phyloP scores from a whole-genome alignment of 352 stramenopile genomes.

The Globisporangium viniferum region DNA sequence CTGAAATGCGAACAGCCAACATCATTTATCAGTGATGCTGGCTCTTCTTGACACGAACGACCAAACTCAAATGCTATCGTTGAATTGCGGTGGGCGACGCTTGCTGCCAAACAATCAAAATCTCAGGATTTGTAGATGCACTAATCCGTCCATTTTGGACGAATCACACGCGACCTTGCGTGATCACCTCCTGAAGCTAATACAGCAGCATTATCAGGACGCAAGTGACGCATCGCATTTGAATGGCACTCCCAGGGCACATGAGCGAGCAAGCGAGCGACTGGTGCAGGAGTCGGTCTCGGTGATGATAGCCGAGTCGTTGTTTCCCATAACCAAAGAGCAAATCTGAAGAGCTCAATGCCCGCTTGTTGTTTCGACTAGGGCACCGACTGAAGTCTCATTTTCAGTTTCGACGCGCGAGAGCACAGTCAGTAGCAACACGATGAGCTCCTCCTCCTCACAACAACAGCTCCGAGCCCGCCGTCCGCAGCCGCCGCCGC shows the following conservation, averaged over 20 bases:
- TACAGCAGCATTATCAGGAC: background rate
- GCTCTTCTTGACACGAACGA: too few relatives aligned
- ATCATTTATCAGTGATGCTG: too few relatives aligned
- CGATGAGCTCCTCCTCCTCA: constrained; percentile 2
- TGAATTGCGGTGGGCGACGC: background rate
- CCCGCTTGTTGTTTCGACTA: background rate
- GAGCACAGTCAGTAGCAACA: background rate
- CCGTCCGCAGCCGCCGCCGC: constrained; percentile 4
- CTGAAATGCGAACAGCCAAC: background rate
- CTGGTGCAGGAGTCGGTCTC: background rate
- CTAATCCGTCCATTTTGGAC: background rate
- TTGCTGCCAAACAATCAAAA: background rate
- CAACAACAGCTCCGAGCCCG: background rate
- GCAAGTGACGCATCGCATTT: background rate
- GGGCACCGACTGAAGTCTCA: background rate
- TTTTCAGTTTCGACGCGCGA: background rate
- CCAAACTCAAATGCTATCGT: background rate
- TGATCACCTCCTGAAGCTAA: background rate
- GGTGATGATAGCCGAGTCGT: background rate
- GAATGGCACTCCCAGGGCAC: background rate
- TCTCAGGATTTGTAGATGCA: background rate
- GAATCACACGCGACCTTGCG: background rate
- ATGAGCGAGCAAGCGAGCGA: background rate
- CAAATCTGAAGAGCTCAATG: background rate
- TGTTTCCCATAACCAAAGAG: background rate